Conservation (phyloP, 345 rosid genomes). For the Cardiospermum halicacabum region DNA sequence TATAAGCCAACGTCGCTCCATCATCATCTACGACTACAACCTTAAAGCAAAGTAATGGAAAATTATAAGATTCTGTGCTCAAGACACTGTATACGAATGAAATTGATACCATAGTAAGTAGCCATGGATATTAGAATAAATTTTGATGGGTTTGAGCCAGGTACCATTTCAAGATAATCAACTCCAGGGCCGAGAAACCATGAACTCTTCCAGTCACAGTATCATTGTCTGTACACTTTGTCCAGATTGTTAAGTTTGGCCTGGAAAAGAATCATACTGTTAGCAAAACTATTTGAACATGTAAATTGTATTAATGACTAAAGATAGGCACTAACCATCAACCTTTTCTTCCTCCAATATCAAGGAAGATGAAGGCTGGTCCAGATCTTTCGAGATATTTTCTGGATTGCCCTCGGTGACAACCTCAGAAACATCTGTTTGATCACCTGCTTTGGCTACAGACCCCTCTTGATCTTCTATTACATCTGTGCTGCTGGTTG, state of each 20-base stretch:
- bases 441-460: conserved; percentile 9
- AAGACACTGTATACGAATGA: not conserved
- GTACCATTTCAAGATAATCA: not conserved
- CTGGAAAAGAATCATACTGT: not conserved
- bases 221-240: not conserved
- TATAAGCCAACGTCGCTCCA: too few species aligned
- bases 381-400: not conserved
- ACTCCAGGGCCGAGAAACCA: not conserved
- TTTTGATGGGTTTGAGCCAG: not conserved
- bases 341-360: conserved; percentile 8
- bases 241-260: not conserved
- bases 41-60: too few species aligned
- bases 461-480: not conserved
- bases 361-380: conserved; percentile 11
- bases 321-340: not conserved
- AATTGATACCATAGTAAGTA: not conserved
- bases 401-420: not conserved
- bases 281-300: not conserved
- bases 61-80: not conserved
- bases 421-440: conserved; percentile 16
- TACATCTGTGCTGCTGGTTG: not conserved
- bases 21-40: too few species aligned
- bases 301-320: not conserved
- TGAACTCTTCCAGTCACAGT: not conserved
- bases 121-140: not conserved